Evolutionary conservation across 768 basidiomycete species (phyloP).

Genomic region (Termitomyces sp.): DNA sequence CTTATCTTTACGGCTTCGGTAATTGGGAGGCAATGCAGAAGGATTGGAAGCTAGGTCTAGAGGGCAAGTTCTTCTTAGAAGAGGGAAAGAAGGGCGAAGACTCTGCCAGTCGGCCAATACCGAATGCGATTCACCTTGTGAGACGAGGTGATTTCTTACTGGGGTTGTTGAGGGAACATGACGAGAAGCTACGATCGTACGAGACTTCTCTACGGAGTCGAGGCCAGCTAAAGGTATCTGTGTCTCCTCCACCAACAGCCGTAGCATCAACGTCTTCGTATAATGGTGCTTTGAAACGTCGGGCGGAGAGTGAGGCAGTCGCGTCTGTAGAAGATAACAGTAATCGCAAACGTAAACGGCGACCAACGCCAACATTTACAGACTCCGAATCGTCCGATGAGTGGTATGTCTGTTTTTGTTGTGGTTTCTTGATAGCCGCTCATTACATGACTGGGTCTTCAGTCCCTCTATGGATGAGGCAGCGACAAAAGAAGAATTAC

Average conservation of each 20-base stretch:
- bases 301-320: slow-evolving; percentile 82
- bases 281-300: slow-evolving; percentile 57
- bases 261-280: slow-evolving; percentile 65
- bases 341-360: slow-evolving; percentile 76
- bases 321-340: slow-evolving; percentile 71
- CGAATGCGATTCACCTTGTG: slow-evolving; percentile 97
- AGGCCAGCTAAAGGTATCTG: slow-evolving; percentile 64
- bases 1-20: slow-evolving; percentile 90
- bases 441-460: slow-evolving; percentile 2
- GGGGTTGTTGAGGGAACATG: slow-evolving; percentile 76
- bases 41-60: slow-evolving; percentile 75
- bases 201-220: slow-evolving; percentile 73
- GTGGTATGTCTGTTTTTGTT: slow-evolving; percentile 51
- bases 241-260: slow-evolving; percentile 70
- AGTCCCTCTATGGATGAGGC: slow-evolving; percentile 96
- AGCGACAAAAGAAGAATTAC: slow-evolving; percentile 87
- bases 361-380: slow-evolving; percentile 95
- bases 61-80: slow-evolving; percentile 96
- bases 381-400: slow-evolving; percentile 91
- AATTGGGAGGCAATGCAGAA: slow-evolving; percentile 96
- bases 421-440: slow-evolving; percentile 2
- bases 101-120: slow-evolving; percentile 78
- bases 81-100: slow-evolving; percentile 95
- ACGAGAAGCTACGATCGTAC: slow-evolving; percentile 87
- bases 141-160: slow-evolving; percentile 94